Evolutionary conservation across 805 yeast species (phyloP).

Genomic region (Lipomyces starkeyi): DNA sequence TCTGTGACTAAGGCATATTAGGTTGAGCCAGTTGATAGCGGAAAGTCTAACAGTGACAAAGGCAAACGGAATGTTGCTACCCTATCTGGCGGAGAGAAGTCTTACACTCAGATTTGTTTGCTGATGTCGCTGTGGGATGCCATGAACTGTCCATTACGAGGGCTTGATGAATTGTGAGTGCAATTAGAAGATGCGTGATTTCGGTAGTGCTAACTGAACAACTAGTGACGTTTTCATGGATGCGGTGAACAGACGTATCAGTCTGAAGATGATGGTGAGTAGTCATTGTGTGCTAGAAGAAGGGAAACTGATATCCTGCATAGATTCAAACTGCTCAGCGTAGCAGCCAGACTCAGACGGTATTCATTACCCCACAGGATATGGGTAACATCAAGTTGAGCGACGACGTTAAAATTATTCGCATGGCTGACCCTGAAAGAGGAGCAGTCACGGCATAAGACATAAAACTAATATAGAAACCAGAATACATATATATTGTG

Average conservation of each 20-base stretch:
- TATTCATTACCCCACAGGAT: slow-evolving; percentile 93
- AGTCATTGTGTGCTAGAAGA: background rate
- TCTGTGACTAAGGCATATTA: background rate
- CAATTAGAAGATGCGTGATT: background rate
- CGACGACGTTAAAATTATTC: slow-evolving; percentile 50
- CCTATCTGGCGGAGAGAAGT: slow-evolving; percentile 95
- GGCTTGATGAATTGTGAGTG: slow-evolving; percentile 76
- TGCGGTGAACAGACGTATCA: slow-evolving; percentile 81
- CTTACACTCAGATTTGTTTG: slow-evolving; percentile 88
- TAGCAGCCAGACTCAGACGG: slow-evolving; percentile 76
- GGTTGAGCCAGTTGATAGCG: slow-evolving; percentile 37
- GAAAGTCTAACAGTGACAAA: slow-evolving; percentile 48
- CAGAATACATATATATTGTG: background rate
- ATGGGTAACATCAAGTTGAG: slow-evolving; percentile 72
- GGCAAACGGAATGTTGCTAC: slow-evolving; percentile 75
- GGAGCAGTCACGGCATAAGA: background rate
- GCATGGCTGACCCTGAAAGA: slow-evolving; percentile 47
- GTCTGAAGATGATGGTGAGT: slow-evolving; percentile 66
- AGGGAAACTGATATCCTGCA: slow-evolving; percentile 1
- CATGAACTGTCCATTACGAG: slow-evolving; percentile 86
- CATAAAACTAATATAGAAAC: background rate
- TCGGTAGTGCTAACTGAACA: background rate
- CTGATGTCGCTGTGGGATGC: slow-evolving; percentile 90
- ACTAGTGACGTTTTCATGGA: slow-evolving; percentile 90
- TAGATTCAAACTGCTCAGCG: slow-evolving; percentile 63